These are phyloP conservation scores for Cystobasidium slooffiae DNA, from an alignment of 1,284 basidiomycete species.

Conservation along the genomic window DNA sequence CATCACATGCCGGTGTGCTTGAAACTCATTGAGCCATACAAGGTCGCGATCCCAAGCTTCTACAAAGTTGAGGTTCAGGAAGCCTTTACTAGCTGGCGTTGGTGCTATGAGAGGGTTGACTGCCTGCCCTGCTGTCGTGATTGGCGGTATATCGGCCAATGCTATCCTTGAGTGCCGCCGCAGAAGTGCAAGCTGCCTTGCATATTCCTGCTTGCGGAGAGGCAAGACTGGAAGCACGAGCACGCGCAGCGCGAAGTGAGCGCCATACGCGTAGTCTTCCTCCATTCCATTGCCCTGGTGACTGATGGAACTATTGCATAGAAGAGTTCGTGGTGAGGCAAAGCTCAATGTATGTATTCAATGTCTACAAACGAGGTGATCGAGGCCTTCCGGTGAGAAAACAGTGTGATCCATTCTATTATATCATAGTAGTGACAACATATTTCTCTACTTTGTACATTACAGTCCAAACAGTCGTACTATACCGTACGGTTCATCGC, in stretches of 20 bases:
- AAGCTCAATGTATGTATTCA: no score
- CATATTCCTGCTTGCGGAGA: constrained; percentile 68
- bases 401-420: not conserved
- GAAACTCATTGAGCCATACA: constrained; percentile 63
- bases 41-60: constrained; percentile 64
- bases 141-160: constrained; percentile 75
- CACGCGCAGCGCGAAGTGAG: constrained; percentile 61
- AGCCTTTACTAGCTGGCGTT: constrained; percentile 71
- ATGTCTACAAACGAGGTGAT: not conserved
- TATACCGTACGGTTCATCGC: constrained; percentile 31
- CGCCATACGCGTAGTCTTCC: constrained; percentile 21
- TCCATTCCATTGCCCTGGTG: constrained; percentile 36
- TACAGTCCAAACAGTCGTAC: constrained; percentile 36
- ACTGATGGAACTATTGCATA: not conserved
- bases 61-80: constrained; percentile 73
- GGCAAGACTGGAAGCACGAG: constrained; percentile 76
- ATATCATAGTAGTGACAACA: not conserved
- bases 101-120: constrained; percentile 68
- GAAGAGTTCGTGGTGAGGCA: not conserved
- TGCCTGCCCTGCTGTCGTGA: constrained; percentile 56
- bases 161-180: constrained; percentile 71
- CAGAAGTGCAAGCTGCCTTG: constrained; percentile 71
- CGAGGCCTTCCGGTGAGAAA: not conserved
- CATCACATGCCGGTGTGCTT: constrained; percentile 75
- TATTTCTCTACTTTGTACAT: not conserved